Evolutionary conservation across 2,329 filamentous ascomycete species (phyloP).

Genomic region (Beauveria brongniartii): DNA sequence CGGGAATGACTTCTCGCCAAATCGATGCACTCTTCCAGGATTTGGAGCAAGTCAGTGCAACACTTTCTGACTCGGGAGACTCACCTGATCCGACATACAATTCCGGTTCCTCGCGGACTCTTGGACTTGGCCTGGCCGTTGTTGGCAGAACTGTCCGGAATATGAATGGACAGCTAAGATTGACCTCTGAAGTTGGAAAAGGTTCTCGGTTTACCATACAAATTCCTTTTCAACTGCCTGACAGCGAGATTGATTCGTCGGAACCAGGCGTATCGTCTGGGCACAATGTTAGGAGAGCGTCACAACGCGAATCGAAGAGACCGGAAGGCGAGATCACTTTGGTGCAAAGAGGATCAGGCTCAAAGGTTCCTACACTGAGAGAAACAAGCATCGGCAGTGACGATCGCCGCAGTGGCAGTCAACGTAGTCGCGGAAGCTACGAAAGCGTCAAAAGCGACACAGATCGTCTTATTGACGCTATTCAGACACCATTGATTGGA

Average conservation of each 20-base stretch:
- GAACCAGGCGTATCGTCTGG: not conserved
- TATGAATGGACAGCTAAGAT: slow-evolving; percentile 78
- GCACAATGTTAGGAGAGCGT: slow-evolving; percentile 9
- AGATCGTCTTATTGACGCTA: slow-evolving; percentile 63
- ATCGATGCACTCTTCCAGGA: slow-evolving; percentile 51
- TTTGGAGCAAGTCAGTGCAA: slow-evolving; percentile 48
- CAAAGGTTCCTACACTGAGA: not conserved
- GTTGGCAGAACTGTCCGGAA: slow-evolving; percentile 83
- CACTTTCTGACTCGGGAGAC: slow-evolving; percentile 21
- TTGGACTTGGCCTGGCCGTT: slow-evolving; percentile 79
- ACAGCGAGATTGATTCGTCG: slow-evolving; percentile 21
- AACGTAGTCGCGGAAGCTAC: slow-evolving; percentile 32
- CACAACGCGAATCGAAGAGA: slow-evolving; percentile 15
- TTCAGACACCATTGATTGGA: slow-evolving; percentile 49
- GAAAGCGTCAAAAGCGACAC: slow-evolving; percentile 53
- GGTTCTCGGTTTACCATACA: slow-evolving; percentile 78
- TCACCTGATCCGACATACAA: slow-evolving; percentile 18
- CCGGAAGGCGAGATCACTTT: slow-evolving; percentile 52
- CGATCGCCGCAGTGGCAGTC: slow-evolving; percentile 31
- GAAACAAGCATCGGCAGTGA: slow-evolving; percentile 7
- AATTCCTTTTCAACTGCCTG: slow-evolving; percentile 61
- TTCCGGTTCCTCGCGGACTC: slow-evolving; percentile 32
- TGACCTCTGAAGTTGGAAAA: slow-evolving; percentile 76
- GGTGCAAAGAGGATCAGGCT: slow-evolving; percentile 38
- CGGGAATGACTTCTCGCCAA: slow-evolving; percentile 58